Base-by-base conservation (phyloP, 257 asterid genomes). In the Eustoma russellianum region DNA sequence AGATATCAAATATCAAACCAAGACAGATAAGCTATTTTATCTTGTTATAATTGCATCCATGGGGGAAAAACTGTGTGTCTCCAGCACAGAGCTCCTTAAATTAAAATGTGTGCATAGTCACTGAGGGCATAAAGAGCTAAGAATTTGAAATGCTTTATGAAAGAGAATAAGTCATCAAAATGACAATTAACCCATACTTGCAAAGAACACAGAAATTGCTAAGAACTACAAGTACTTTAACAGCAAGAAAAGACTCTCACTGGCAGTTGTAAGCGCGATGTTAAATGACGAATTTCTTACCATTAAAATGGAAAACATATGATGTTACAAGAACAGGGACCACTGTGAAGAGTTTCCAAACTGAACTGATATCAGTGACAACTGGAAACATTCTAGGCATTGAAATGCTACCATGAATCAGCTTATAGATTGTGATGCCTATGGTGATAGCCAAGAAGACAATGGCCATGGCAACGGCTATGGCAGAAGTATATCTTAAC, bases 271-370 rank as follows among this genome's bases (percentile, higher is more conserved):
- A 24, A 24, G 2, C 30, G 30, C 30, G 46, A 18, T 10, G 62
- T 24, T 24, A 24, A 24, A 2, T 24, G 30, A 24, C 3, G 30
- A 52, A 38, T 13, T 48, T 16, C 51, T 55, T 68, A 84, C 94
- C 94, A 33, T 74, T 84, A 71, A 66, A 84, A 72, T 81, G 88
- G 77, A 86, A 74, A 41, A 81, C 73, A 33, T 74, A 77, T 8
- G 85, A 74, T 1, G 82, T 74, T 9, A 84, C 88, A 13, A 74
- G 75, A 52, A 77, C 83, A 19, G 86, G 94, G 48, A 83, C 85
- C 17, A 71, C 82, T 0, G 83, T 84, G 77, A 81, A 81, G 70
- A 81, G 83, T 13, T 68, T 43, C 78, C 86, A 72, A 40, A 80
- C 38, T 13, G 83, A 81, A 63, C 73, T 49, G 15, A 66, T 16